These are phyloP conservation scores for Periglandula ipomoeae DNA, from an alignment of 2,329 filamentous ascomycete species.

Conservation along the genomic window DNA sequence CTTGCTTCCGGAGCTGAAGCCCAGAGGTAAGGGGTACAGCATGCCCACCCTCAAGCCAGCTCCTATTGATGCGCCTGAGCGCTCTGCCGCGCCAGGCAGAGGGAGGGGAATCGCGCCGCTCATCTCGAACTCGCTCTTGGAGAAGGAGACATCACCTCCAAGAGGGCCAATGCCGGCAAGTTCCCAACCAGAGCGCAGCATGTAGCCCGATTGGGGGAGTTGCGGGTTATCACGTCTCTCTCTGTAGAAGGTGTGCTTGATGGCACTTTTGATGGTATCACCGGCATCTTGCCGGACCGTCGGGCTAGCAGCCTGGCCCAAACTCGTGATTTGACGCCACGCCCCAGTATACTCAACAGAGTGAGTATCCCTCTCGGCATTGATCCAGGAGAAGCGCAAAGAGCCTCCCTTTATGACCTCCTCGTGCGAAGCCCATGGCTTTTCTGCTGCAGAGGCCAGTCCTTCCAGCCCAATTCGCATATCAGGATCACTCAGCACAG, in stretches of 20 bases:
- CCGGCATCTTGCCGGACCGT: slow-evolving; percentile 79
- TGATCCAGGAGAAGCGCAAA: slow-evolving; percentile 68
- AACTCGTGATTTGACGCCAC: slow-evolving; percentile 82
- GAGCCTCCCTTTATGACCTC: slow-evolving; percentile 74
- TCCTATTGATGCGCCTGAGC: slow-evolving; percentile 73
- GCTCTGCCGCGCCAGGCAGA: slow-evolving; percentile 56
- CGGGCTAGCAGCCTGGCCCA: slow-evolving; percentile 67
- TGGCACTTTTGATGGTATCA: slow-evolving; percentile 79
- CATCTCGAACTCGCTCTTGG: slow-evolving; percentile 80
- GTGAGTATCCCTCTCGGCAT: slow-evolving; percentile 56
- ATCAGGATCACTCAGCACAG: slow-evolving; percentile 77
- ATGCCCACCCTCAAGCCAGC: slow-evolving; percentile 73
- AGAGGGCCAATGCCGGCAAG: slow-evolving; percentile 81
- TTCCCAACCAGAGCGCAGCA: slow-evolving; percentile 69
- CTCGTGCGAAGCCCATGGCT: slow-evolving; percentile 90
- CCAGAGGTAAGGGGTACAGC: slow-evolving; percentile 69
- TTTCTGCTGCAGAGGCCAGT: slow-evolving; percentile 74
- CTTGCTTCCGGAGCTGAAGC: slow-evolving; percentile 38
- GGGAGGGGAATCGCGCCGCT: slow-evolving; percentile 66
- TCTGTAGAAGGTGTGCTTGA: slow-evolving; percentile 71
- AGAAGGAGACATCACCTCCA: slow-evolving; percentile 85
- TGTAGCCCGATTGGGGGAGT: slow-evolving; percentile 73
- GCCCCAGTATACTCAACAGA: slow-evolving; percentile 70
- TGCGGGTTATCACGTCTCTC: slow-evolving; percentile 80
- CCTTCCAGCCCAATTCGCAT: slow-evolving; percentile 70